Evolutionary conservation across 495 filamentous ascomycete genomes (phyloP), one percentile per base, ranked within the genome.

Genomic region (Lentithecium fluviatile): DNA sequence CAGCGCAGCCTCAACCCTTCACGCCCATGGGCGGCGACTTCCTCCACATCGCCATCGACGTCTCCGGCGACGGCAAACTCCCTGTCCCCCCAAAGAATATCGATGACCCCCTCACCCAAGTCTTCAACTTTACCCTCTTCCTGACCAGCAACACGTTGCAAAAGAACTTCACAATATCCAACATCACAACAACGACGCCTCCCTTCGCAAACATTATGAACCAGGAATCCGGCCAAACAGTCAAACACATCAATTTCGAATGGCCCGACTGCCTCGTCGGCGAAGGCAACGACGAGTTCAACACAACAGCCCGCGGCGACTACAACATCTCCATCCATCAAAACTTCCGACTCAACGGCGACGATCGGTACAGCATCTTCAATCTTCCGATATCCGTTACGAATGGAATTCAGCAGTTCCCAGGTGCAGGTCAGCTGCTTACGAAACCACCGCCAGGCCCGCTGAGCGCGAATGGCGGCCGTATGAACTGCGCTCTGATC

Each of bases 321-420:
- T 78, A 79, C 50, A 79, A 86, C 75, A 82, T 88, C 67, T 85
- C 83, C 10, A 85, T 88, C 66, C 83, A 84, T 50, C 85, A 88
- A 62, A 84, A 79, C 53, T 87, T 85, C 68, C 78, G 83, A 21
- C 74, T 85, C 59, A 85, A 87, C 63, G 80, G 78, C 6, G 76
- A 74, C 0, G 78, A 86, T 45, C 78, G 81, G 58, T 88, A 87
- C 71, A 85, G 84, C n/a, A 80, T 88, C 50, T 88, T 86, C 58
- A 80, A 88, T 48, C 73, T 86, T 19, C 84, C 85, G 20, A 84
- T 88, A 63, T 78, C 78, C 2, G 80, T 88, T 48, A 85, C 83
- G n/a, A 88, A 88, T 63, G 74, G 75, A 45, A 87, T 88, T 59
- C 5, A 29, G 21, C 51, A 64, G 34, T 65, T 65, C 34, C 66